Percentiles rank a stretch among this genome's conserved stretches.
Conservation (phyloP, 371 early-diverging fungal species). For the Fennellomyces sp. region DNA sequence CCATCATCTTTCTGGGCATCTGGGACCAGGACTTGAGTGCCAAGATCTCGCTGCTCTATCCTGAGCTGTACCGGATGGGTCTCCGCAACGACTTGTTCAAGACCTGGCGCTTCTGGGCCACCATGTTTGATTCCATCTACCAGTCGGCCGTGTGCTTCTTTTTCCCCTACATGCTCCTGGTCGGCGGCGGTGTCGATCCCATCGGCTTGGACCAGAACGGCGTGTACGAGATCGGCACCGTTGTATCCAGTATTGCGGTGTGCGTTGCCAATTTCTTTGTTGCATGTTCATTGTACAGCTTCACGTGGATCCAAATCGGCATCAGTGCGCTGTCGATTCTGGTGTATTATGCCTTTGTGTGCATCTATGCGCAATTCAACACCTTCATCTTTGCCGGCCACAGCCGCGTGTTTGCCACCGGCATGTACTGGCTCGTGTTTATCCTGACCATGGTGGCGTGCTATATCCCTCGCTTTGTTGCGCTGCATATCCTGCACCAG, state of each 20-base stretch:
- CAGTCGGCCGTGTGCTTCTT: conserved; percentile 88
- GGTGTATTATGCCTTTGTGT: conserved; percentile 51
- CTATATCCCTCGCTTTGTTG: conserved; percentile 51
- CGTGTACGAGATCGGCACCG: conserved; percentile 76
- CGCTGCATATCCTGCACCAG: conserved; percentile 48
- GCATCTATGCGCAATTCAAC: conserved; percentile 48
- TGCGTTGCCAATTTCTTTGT: conserved; percentile 83
- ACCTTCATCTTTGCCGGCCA: conserved; percentile 46
- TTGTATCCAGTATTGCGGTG: conserved; percentile 75
- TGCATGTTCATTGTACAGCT: conserved; percentile 72
- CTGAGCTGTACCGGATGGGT: conserved; percentile 87
- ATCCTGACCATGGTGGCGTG: conserved; percentile 51
- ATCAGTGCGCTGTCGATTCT: conserved; percentile 61
- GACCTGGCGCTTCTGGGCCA: conserved; percentile 81
- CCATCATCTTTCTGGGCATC: conserved; percentile 75
- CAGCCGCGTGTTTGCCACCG: conserved; percentile 48
- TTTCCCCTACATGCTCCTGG: conserved; percentile 59
- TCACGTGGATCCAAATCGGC: conserved; percentile 74
- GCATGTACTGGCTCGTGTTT: conserved; percentile 52
- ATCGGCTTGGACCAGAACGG: conserved; percentile 65
- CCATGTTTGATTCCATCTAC: conserved; percentile 83
- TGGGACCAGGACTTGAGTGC: conserved; percentile 92
- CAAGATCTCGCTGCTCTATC: conserved; percentile 72
- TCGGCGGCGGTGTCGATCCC: conserved; percentile 47
- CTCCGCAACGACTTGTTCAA: conserved; percentile 84